Evolutionary conservation across 1,284 basidiomycete species (phyloP), one percentile per base, ranked within the genome.

Genomic region (Melanopsichium pennsylvanicum): DNA sequence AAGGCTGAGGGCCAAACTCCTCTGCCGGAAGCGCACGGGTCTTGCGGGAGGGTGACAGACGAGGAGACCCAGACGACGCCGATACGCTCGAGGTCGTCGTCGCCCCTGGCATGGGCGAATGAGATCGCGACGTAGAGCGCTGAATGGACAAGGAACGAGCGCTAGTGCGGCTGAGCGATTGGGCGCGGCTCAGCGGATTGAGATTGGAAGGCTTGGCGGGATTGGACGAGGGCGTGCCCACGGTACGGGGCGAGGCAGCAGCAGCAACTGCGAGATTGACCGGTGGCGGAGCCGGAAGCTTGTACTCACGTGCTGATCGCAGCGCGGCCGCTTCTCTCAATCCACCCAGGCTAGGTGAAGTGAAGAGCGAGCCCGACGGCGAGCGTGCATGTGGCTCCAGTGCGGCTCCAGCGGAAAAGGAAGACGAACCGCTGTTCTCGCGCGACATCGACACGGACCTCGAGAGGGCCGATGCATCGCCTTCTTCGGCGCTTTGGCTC

Each of bases 51-150:
- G 75, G 75, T 8, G 75, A 78, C 18, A 74, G 56, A 3, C 61
- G 66, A 5, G 74, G 72, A 13, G 74, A 76, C 9, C 73, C 68
- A 12, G 71, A 59, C 1, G 66, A 66, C 46, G 56, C 42, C 63
- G 73, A 61, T 67, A 78, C n/a, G 63, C 73, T 50, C 42, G 72
- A 54, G 13, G 54, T 43, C 55, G 72, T 71, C 44, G 46, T 37
- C 31, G 66, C 72, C 35, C 56, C 74, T 19, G 92, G 93, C 71
- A 97, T 86, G 0, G 95, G 95, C 1, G 95, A 97, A 36, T 92
- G 88, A 3, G 95, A 97, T 31, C 95, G 89, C 42, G 94, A 97
- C 2, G 91, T 93, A 2, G 93, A 95, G 23, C 95, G 89, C n/a
- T 95, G 97, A 76, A 88, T 93, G 57, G 89, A 88, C 25, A 59